A percentile compares a stretch with the other conserved stretches of the same genome.
These are phyloP conservation scores for Saturnispora mendoncae DNA, from an alignment of 805 yeast genomes.

Conservation along the genomic window DNA sequence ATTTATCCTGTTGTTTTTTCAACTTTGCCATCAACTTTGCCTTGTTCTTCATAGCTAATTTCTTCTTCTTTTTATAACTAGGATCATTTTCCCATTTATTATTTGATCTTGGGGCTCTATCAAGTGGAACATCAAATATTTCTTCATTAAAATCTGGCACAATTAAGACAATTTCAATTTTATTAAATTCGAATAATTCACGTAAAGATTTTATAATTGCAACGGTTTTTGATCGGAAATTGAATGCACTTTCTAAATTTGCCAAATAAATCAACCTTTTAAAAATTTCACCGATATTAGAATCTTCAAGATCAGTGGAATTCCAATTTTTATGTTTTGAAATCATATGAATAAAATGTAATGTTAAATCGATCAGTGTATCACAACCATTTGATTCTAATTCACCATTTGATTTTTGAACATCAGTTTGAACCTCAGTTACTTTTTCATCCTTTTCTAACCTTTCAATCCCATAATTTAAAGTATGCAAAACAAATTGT, in stretches of 20 bases:
- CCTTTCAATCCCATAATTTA: slow-evolving; percentile 30
- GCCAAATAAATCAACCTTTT: slow-evolving; percentile 6
- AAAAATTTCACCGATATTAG: slow-evolving; percentile 2
- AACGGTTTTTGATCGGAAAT: slow-evolving; percentile 6
- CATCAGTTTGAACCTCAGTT: neutral
- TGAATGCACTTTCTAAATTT: slow-evolving; percentile 1
- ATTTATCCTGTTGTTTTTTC: slow-evolving; percentile 69
- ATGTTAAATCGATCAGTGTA: slow-evolving; percentile 43
- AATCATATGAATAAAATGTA: slow-evolving; percentile 65
- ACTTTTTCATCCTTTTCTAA: neutral
- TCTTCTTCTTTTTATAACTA: slow-evolving; percentile 52
- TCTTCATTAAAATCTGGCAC: slow-evolving; percentile 9
- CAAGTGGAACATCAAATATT: slow-evolving; percentile 12
- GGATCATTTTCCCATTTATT: slow-evolving; percentile 21
- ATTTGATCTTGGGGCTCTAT: slow-evolving; percentile 4
- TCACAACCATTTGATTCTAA: slow-evolving; percentile 33
- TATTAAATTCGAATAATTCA: slow-evolving; percentile 1
- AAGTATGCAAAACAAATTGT: slow-evolving; percentile 41
- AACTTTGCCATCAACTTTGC: slow-evolving; percentile 68
- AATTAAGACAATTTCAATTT: neutral
- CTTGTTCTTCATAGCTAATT: slow-evolving; percentile 60
- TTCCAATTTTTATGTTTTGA: slow-evolving; percentile 9
- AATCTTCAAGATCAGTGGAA: slow-evolving; percentile 4
- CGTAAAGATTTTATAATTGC: slow-evolving; percentile 6
- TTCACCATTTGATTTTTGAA: neutral